Conservation (phyloP, 768 basidiomycete species). For the Sporobolomyces phaffii region DNA sequence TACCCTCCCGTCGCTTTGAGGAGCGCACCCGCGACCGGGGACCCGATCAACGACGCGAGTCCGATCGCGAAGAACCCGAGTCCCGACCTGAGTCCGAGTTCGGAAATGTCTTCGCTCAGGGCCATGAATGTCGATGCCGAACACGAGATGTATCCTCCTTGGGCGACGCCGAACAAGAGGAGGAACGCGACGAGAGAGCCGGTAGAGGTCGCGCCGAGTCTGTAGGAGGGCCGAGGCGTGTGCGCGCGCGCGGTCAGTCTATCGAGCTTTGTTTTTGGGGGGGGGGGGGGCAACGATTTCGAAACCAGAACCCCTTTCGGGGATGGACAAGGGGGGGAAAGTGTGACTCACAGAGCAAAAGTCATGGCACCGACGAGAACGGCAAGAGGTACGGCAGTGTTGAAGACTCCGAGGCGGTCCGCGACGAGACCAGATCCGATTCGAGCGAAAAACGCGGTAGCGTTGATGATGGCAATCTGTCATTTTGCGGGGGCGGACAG, state of each 20-base stretch:
- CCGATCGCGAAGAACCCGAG: constrained; percentile 36
- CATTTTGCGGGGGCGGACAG: no score
- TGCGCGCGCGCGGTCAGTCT: no score
- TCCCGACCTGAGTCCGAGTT: constrained; percentile 34
- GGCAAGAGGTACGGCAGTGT: constrained; percentile 18
- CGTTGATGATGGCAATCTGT: constrained; percentile 35
- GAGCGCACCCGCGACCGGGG: constrained; percentile 35
- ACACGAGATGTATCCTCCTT: constrained; percentile 26
- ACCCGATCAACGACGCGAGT: constrained; percentile 32
- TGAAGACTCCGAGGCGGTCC: constrained; percentile 33
- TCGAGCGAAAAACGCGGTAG: constrained; percentile 20
- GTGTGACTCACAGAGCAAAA: constrained; percentile 15
- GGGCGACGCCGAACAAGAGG: constrained; percentile 22
- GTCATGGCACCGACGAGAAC: constrained; percentile 10
- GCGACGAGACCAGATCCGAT: constrained; percentile 24
- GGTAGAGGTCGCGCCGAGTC: constrained; percentile 21
- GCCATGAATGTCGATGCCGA: constrained; percentile 15
- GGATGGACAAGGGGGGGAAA: background rate
- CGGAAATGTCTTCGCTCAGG: constrained; percentile 10
- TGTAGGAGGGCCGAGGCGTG: background rate
- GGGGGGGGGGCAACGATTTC: no score
- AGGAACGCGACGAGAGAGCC: constrained; percentile 17
- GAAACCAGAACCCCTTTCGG: background rate
- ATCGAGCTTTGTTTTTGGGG: no score
- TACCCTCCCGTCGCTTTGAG: constrained; percentile 29